Evolutionary conservation across 2,329 filamentous ascomycete species (phyloP).

Genomic region (Epichloe uncinata): DNA sequence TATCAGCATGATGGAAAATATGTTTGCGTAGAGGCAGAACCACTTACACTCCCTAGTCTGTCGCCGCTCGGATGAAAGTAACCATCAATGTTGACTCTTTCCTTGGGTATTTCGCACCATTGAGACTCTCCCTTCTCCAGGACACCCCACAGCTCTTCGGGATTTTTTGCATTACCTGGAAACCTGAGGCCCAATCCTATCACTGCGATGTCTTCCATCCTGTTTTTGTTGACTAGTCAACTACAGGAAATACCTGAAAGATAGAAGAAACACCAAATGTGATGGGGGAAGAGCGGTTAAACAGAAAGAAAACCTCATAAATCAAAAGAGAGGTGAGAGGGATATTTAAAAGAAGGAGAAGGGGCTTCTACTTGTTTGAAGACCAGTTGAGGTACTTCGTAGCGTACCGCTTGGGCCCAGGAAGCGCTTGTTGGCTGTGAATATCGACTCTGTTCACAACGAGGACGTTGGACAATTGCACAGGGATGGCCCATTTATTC

Average conservation of each 20-base stretch:
- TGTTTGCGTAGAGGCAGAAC: neutral
- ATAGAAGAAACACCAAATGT: neutral
- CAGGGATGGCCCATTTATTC: neutral
- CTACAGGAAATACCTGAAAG: neutral
- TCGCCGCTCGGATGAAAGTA: slow-evolving; percentile 40
- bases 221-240: neutral
- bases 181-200: slow-evolving; percentile 39
- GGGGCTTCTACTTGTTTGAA: neutral
- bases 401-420: neutral
- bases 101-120: slow-evolving; percentile 34
- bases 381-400: neutral
- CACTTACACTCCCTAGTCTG: slow-evolving; percentile 33
- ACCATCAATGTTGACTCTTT: slow-evolving; percentile 37
- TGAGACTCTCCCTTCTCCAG: slow-evolving; percentile 29
- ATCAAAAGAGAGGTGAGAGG: neutral
- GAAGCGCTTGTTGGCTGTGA: neutral
- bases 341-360: neutral
- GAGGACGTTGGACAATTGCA: neutral
- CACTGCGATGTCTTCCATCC: slow-evolving; percentile 32
- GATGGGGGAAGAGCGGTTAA: neutral
- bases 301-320: neutral
- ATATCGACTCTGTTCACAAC: slow-evolving; percentile 1
- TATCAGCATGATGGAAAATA: slow-evolving; percentile 2
- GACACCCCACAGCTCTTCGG: slow-evolving; percentile 36
- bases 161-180: slow-evolving; percentile 33